Percentiles rank a stretch among this genome's conserved stretches.
Conservation (phyloP, 2,329 filamentous ascomycete genomes). For the Colletotrichum liriopes region DNA sequence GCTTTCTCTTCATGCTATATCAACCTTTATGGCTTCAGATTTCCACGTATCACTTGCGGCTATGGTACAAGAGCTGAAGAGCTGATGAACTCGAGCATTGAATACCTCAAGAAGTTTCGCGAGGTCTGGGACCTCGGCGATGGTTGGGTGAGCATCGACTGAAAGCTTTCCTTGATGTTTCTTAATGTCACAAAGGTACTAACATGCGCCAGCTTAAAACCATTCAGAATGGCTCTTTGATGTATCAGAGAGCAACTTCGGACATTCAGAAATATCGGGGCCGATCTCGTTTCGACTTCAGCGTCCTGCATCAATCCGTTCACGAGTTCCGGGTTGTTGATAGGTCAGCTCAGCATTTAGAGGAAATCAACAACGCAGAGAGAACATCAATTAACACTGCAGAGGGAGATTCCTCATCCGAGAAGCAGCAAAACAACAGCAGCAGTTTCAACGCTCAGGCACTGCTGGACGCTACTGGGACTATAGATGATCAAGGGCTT, state of each 20-base stretch:
- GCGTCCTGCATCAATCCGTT: slow-evolving; percentile 50
- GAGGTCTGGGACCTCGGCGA: slow-evolving; percentile 51
- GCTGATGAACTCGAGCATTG: slow-evolving; percentile 46
- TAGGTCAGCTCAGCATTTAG: slow-evolving; percentile 50
- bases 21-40: slow-evolving; percentile 57
- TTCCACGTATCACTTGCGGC: slow-evolving; percentile 59
- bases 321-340: slow-evolving; percentile 52
- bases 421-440: background rate
- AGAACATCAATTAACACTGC: slow-evolving; percentile 8
- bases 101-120: slow-evolving; percentile 49
- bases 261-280: slow-evolving; percentile 47
- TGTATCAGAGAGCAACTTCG: slow-evolving; percentile 48
- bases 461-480: slow-evolving; percentile 16
- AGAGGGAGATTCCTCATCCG: background rate
- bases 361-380: slow-evolving; percentile 50
- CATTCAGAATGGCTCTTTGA: slow-evolving; percentile 45
- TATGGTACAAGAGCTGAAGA: slow-evolving; percentile 48
- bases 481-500: slow-evolving; percentile 34
- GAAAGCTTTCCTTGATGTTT: background rate
- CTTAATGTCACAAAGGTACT: background rate
- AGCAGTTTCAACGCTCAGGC: background rate
- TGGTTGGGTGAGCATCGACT: slow-evolving; percentile 46
- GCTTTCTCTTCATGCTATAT: slow-evolving; percentile 61
- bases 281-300: slow-evolving; percentile 49
- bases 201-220: slow-evolving; percentile 30